Percentiles rank a stretch among this genome's conserved stretches.
These are phyloP conservation scores for Gentiana macrophylla DNA, from an alignment of 257 asterid species.

Conservation along the genomic window DNA sequence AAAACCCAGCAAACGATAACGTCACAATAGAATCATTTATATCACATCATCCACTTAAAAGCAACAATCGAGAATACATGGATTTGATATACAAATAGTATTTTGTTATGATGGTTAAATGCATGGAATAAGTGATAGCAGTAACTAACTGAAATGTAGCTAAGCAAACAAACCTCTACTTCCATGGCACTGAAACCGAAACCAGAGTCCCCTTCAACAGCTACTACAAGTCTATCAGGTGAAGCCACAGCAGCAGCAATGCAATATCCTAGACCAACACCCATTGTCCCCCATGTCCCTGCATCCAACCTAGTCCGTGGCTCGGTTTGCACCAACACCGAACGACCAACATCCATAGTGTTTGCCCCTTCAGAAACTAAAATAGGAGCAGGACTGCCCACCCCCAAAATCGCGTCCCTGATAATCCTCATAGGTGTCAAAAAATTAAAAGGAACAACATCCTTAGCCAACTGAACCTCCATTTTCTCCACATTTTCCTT, in stretches of 20 bases:
- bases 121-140: too few relatives aligned
- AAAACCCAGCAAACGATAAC: too few relatives aligned
- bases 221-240: slow-evolving; percentile 81
- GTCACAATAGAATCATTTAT: too few relatives aligned
- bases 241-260: slow-evolving; percentile 93
- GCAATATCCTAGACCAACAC: slow-evolving; percentile 95
- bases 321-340: slow-evolving; percentile 78
- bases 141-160: background rate
- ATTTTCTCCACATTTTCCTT: slow-evolving; percentile 73
- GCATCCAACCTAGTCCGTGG: slow-evolving; percentile 95
- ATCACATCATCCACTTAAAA: too few relatives aligned
- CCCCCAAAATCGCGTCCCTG: slow-evolving; percentile 58
- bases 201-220: slow-evolving; percentile 97
- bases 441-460: slow-evolving; percentile 80
- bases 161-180: slow-evolving; percentile 53
- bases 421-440: slow-evolving; percentile 87
- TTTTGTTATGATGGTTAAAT: too few relatives aligned
- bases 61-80: too few relatives aligned
- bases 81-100: too few relatives aligned
- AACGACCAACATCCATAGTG: slow-evolving; percentile 84
- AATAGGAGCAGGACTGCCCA: slow-evolving; percentile 72
- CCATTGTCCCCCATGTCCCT: slow-evolving; percentile 99
- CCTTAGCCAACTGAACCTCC: slow-evolving; percentile 71
- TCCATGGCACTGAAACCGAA: slow-evolving; percentile 98
- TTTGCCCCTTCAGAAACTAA: slow-evolving; percentile 90